phyloP scores from a whole-genome alignment of 1,139 yeast genomes.

The Hanseniaspora gamundiae region DNA sequence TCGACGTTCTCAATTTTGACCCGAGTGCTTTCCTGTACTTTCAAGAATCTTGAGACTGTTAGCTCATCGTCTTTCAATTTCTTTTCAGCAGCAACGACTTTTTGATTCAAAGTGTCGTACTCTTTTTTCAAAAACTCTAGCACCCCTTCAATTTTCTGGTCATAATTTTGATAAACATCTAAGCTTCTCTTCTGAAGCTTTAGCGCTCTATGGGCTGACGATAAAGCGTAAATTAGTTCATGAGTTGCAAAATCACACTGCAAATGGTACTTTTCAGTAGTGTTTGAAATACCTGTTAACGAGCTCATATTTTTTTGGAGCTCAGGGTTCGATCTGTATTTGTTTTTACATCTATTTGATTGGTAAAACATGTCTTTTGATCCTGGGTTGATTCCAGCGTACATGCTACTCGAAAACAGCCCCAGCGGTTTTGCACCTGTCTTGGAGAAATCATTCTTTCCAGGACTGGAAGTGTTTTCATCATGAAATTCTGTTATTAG shows the following conservation, averaged over 20 bases:
- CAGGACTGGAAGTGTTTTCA: conserved; percentile 25
- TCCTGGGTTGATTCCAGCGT: conserved; percentile 11
- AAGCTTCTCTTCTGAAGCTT: conserved; percentile 21
- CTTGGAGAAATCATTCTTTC: conserved; percentile 19
- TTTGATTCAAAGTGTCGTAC: conserved; percentile 12
- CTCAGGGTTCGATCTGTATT: conserved; percentile 55
- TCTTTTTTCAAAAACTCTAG: conserved; percentile 14
- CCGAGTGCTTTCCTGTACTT: conserved; percentile 29
- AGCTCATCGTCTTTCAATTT: conserved; percentile 15
- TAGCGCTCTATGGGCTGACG: conserved; percentile 19
- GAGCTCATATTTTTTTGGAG: conserved; percentile 40
- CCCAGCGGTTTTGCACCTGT: too few species aligned
- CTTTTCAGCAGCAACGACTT: conserved; percentile 12
- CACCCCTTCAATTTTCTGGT: conserved; percentile 13
- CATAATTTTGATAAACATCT: not conserved
- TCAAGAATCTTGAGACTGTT: not conserved
- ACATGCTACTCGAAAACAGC: not conserved
- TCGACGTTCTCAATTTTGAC: not conserved
- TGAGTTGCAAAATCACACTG: conserved; percentile 36
- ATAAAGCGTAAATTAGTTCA: conserved; percentile 34
- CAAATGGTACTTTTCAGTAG: conserved; percentile 24
- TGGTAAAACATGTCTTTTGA: conserved; percentile 37
- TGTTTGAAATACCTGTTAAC: conserved; percentile 45
- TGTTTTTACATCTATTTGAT: conserved; percentile 52
- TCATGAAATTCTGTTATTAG: conserved; percentile 67